phyloP scores from a whole-genome alignment of 2,329 filamentous ascomycete genomes.

The Microdochium bolleyi region DNA sequence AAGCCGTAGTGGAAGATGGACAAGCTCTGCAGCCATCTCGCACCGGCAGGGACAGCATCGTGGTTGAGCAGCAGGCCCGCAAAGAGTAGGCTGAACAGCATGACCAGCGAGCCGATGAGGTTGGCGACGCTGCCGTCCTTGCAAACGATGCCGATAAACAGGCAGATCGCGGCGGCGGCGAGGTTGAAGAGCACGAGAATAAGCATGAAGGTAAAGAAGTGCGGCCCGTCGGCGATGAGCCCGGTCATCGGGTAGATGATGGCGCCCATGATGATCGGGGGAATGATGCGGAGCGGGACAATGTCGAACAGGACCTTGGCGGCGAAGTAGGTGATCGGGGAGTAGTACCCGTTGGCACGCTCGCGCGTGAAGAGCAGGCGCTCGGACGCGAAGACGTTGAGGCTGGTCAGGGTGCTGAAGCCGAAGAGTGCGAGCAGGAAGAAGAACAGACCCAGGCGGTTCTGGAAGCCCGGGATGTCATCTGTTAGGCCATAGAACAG shows the following conservation, averaged over 20 bases:
- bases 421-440: conserved; percentile 93
- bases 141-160: conserved; percentile 95
- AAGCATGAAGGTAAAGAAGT: conserved; percentile 87
- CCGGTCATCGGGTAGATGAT: conserved; percentile 99
- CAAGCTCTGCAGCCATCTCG: conserved; percentile 83
- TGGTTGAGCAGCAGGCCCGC: conserved; percentile 92
- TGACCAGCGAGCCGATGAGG: conserved; percentile 86
- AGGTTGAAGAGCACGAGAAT: conserved; percentile 94
- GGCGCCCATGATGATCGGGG: conserved; percentile 87
- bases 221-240: conserved; percentile 68
- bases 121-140: conserved; percentile 88
- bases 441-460: conserved; percentile 93
- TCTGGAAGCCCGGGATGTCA: conserved; percentile 96
- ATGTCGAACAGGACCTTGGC: conserved; percentile 99
- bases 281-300: conserved; percentile 85
- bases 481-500: conserved; percentile 95
- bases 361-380: conserved; percentile 87
- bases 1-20: conserved; percentile 99
- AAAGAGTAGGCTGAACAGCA: conserved; percentile 95
- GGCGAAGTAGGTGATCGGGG: conserved; percentile 86
- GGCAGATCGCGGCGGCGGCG: conserved; percentile 83
- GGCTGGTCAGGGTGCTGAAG: conserved; percentile 88
- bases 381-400: conserved; percentile 90
- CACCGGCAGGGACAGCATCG: conserved; percentile 77
- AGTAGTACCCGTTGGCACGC: conserved; percentile 93